A percentile compares a stretch with the other conserved stretches of the same genome.
Conservation (phyloP, 2,329 filamentous ascomycete genomes). For the Aspergillus quadricinctus region DNA sequence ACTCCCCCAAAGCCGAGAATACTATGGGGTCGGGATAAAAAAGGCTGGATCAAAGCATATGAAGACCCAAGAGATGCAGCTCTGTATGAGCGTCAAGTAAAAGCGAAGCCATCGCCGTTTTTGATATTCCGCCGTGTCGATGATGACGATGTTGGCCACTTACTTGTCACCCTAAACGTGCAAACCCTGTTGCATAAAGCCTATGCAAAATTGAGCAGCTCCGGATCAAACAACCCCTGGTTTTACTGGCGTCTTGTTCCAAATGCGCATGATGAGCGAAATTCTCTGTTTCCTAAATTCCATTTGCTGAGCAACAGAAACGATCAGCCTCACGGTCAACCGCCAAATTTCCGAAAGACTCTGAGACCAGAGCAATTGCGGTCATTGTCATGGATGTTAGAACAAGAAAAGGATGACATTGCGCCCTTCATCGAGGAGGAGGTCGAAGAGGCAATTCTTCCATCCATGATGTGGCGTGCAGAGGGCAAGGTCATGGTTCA, state of each 20-base stretch:
- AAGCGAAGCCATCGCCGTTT: conserved; percentile 44
- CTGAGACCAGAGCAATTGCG: conserved; percentile 52
- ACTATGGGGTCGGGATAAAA: conserved; percentile 29
- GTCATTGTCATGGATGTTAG: conserved; percentile 57
- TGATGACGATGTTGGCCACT: conserved; percentile 25
- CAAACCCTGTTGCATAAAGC: conserved; percentile 36
- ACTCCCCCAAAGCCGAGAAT: conserved; percentile 30
- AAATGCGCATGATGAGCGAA: conserved; percentile 36
- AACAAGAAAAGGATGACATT: conserved; percentile 45
- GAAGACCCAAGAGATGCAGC: conserved; percentile 51
- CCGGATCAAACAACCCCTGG: conserved; percentile 16
- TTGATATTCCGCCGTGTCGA: conserved; percentile 34
- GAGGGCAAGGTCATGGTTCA: conserved; percentile 45
- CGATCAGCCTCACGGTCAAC: conserved; percentile 29
- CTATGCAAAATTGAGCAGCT: conserved; percentile 21
- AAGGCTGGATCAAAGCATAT: conserved; percentile 37
- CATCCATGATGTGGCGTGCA: conserved; percentile 52
- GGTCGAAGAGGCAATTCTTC: conserved; percentile 52
- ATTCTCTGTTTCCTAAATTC: conserved; percentile 38
- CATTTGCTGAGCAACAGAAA: conserved; percentile 41
- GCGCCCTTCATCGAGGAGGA: conserved; percentile 50
- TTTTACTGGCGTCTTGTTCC: conserved; percentile 46
- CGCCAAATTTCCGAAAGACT: conserved; percentile 30
- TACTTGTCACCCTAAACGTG: conserved; percentile 39
- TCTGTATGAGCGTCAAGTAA: conserved; percentile 48